Conservation (phyloP, 352 stramenopile genomes). For the Globisporangium echinulatum region DNA sequence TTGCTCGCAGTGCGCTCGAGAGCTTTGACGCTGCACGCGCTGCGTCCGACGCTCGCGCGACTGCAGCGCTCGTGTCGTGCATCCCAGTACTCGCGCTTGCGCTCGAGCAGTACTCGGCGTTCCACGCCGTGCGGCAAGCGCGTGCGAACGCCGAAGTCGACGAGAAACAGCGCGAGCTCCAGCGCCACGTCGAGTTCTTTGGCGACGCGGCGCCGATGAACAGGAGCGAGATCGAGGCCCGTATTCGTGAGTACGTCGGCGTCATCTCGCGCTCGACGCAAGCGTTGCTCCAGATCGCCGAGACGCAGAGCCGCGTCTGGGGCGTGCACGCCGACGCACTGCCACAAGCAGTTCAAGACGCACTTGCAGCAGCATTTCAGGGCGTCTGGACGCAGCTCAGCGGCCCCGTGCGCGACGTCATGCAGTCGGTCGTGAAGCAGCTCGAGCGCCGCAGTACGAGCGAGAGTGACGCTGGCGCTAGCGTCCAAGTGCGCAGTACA, state of each 20-base stretch:
- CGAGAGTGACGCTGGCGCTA: background rate
- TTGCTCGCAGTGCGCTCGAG: constrained; percentile 12
- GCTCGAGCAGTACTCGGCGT: constrained; percentile 47
- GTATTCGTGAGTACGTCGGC: constrained; percentile 56
- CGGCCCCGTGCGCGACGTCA: constrained; percentile 29
- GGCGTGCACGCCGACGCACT: constrained; percentile 30
- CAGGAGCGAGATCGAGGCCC: constrained; percentile 53
- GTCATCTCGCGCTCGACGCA: constrained; percentile 50
- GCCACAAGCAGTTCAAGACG: constrained; percentile 20
- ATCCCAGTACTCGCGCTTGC: constrained; percentile 42
- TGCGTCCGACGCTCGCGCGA: constrained; percentile 21
- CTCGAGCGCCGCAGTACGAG: constrained; percentile 4
- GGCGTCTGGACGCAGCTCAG: constrained; percentile 37
- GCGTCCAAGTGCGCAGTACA: background rate
- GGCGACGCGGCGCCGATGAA: constrained; percentile 54
- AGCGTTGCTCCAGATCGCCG: constrained; percentile 46
- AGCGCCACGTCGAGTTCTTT: constrained; percentile 52
- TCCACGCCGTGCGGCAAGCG: constrained; percentile 47
- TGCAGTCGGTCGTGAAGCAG: constrained; percentile 12
- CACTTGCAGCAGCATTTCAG: constrained; percentile 38
- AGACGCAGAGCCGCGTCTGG: constrained; percentile 48
- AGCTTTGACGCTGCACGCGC: constrained; percentile 20
- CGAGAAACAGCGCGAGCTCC: constrained; percentile 36
- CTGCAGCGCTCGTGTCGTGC: constrained; percentile 25
- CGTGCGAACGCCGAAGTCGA: constrained; percentile 39